Percentiles rank a stretch among this genome's conserved stretches.
These are phyloP conservation scores for Trichoderma aggressivum DNA, from an alignment of 2,329 filamentous ascomycete genomes.

Conservation along the genomic window DNA sequence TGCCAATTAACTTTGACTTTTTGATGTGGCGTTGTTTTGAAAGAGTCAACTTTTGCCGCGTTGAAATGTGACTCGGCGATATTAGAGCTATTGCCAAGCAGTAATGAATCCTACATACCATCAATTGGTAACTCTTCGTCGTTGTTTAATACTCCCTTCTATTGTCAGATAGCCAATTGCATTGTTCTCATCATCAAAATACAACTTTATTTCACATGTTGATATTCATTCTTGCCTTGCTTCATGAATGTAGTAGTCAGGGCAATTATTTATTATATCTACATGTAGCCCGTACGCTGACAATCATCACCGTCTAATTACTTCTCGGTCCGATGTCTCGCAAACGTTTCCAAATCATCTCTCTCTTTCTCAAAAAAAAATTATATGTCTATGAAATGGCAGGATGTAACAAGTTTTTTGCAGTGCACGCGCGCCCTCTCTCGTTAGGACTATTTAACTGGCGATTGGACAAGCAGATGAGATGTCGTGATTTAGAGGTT, in stretches of 20 bases:
- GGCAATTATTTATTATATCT: background rate
- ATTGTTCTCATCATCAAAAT: background rate
- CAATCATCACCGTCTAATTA: background rate
- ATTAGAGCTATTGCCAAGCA: background rate
- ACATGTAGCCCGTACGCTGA: background rate
- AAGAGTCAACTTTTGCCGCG: background rate
- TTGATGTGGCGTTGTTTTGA: background rate
- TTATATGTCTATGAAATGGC: slow-evolving; percentile 3
- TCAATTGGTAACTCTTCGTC: background rate
- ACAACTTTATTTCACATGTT: background rate
- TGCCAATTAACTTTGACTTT: background rate
- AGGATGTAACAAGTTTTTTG: background rate
- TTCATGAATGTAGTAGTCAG: background rate
- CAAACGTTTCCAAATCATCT: background rate
- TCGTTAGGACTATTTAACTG: background rate
- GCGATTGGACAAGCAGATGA: background rate
- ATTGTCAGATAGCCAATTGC: background rate
- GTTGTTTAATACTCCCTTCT: background rate
- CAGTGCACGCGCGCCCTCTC: background rate
- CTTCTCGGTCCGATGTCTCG: background rate
- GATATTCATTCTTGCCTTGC: background rate
- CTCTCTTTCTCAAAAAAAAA: background rate
- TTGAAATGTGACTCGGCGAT: background rate
- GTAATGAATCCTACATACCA: background rate
- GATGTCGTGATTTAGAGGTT: slow-evolving; percentile 23